These are phyloP conservation scores for Cornus kousa DNA, from an alignment of 148 eudicot genomes.

Conservation along the genomic window DNA sequence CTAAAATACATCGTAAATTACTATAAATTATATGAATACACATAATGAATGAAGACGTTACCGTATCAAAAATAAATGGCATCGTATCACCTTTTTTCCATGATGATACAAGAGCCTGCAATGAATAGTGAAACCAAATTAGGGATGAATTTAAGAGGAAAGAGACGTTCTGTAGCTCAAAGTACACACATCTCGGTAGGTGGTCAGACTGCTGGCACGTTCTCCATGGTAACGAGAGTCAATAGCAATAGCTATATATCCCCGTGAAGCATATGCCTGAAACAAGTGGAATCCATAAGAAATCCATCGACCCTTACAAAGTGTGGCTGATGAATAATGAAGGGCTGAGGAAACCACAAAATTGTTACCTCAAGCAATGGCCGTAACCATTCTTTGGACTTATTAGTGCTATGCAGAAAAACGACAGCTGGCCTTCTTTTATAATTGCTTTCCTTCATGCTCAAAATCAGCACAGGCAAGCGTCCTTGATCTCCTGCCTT, in stretches of 20 bases:
- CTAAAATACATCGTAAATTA: neutral
- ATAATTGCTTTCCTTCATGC: constrained; percentile 45
- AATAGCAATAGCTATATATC: constrained; percentile 78
- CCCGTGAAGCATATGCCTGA: constrained; percentile 98
- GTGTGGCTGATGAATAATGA: neutral
- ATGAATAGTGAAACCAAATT: constrained; percentile 13
- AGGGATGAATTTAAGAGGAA: neutral
- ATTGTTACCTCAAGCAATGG: constrained; percentile 84
- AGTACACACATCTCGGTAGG: constrained; percentile 70
- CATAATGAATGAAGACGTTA: constrained; percentile 16
- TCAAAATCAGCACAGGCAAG: constrained; percentile 77
- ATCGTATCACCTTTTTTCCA: constrained; percentile 92
- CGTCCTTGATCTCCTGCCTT: constrained; percentile 91
- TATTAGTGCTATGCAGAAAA: constrained; percentile 81
- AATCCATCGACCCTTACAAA: neutral
- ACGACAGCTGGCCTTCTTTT: constrained; percentile 80
- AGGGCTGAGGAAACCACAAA: neutral
- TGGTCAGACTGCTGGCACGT: constrained; percentile 71
- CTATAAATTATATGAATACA: neutral
- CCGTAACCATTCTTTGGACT: constrained; percentile 92
- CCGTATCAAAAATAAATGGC: constrained; percentile 97
- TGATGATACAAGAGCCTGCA: constrained; percentile 89
- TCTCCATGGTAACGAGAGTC: constrained; percentile 99
- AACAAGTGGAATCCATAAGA: constrained; percentile 6
- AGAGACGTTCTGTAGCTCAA: neutral